Base-by-base conservation (phyloP, 768 basidiomycete genomes). In the Obba rivulosa region DNA sequence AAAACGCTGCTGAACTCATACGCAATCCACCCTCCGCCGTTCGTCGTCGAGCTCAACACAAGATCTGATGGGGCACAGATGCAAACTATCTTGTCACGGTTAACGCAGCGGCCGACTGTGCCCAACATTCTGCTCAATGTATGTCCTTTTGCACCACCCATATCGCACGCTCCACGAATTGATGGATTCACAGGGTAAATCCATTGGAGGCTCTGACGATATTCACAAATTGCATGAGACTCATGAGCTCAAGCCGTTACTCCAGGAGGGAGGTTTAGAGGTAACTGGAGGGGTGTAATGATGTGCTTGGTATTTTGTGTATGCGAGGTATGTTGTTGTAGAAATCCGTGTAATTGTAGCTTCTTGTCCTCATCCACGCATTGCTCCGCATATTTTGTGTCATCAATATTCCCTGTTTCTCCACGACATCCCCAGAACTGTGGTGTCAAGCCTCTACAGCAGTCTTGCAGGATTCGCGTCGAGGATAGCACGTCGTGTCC, bases 51-150 rank as follows among this genome's bases (percentile, higher is more conserved):
- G 58, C 85, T 91, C 20, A 87, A 92, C 64, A 57, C 80, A 9
- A 75, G 89, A 18, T 49, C 47, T 7, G 88, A 91, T 57, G 69
- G 73, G 1, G 67, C 70, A 8, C 68, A 79, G 23, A 72, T 92
- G 53, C 90, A 92, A 63, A 64, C 69, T 9, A 66, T 91, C 24
- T 68, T 92, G 41, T 71, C 69, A 8, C 80, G 87, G 34, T 64
- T 90, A 24, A 92, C 88, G 2, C 65, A 68, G 2, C 84, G 74
- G 13, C 63, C 73, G 7, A 91, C 89, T 3, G 88, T 90, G 61
- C 89, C 89, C 1, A 92, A 92, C 53, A 68, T 87, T 46, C 55
- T 92, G 22, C 57, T 91, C 11, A 70, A 72, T 17, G 87, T 87
- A 28, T 2, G 52, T 37, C 7, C 17, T 25, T 28, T 28, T 31